Conservation (phyloP, 768 basidiomycete species). For the Porpolomopsis calyptriformis region DNA sequence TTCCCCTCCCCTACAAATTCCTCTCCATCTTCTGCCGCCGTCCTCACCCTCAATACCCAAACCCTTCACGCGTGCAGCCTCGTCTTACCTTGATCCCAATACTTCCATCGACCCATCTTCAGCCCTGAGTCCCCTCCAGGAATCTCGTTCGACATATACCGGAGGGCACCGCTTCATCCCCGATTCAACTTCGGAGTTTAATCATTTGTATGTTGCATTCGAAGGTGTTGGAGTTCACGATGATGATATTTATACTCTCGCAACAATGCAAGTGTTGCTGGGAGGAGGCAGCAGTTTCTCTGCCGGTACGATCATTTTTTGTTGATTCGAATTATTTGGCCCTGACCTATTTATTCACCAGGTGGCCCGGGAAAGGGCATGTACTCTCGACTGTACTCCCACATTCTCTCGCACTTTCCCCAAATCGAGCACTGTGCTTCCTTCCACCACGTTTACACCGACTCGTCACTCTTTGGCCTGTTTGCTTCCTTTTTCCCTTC, state of each 20-base stretch:
- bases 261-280: slow-evolving; percentile 88
- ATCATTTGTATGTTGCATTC: slow-evolving; percentile 87
- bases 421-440: slow-evolving; percentile 91
- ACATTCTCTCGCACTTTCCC: slow-evolving; percentile 89
- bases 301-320: slow-evolving; percentile 42
- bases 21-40: slow-evolving; percentile 50
- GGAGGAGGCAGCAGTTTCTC: slow-evolving; percentile 97
- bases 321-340: slow-evolving; percentile 1
- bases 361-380: slow-evolving; percentile 98
- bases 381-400: slow-evolving; percentile 94
- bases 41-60: slow-evolving; percentile 48
- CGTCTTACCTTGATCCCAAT: slow-evolving; percentile 46
- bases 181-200: slow-evolving; percentile 59
- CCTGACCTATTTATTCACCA: slow-evolving; percentile 15
- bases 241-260: slow-evolving; percentile 85
- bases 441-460: slow-evolving; percentile 96
- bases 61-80: slow-evolving; percentile 62
- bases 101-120: slow-evolving; percentile 10
- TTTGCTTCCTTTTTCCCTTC: slow-evolving; percentile 76
- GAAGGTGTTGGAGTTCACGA: slow-evolving; percentile 88
- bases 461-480: slow-evolving; percentile 87
- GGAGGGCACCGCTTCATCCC: slow-evolving; percentile 72
- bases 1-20: slow-evolving; percentile 30
- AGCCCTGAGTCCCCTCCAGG: slow-evolving; percentile 16
- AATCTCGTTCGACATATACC: slow-evolving; percentile 56